Conservation (phyloP, 495 filamentous ascomycete genomes). For the Penicillium ucsense region DNA sequence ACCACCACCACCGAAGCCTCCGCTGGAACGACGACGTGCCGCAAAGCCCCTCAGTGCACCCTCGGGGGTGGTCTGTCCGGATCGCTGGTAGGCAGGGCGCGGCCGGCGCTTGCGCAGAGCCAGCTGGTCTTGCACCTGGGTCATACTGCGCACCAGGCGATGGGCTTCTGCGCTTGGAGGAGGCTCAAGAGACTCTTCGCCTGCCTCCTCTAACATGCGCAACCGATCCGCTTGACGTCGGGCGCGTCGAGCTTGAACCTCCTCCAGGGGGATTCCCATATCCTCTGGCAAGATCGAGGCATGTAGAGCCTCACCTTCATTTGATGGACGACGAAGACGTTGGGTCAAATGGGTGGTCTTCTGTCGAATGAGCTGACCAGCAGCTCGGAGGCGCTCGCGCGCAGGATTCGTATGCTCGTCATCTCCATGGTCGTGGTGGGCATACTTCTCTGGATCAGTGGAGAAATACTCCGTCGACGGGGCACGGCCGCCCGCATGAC, state of each 20-base stretch:
- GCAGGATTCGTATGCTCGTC: conserved; percentile 12
- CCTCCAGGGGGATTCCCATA: conserved; percentile 16
- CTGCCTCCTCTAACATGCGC: conserved; percentile 7
- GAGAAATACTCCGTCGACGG: not conserved
- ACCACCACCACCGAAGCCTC: conserved; percentile 22
- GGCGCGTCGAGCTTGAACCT: conserved; percentile 14
- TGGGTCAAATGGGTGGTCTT: conserved; percentile 26
- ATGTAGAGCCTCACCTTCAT: conserved; percentile 30
- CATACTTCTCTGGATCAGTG: conserved; percentile 9
- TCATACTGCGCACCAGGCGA: conserved; percentile 34
- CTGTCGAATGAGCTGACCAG: conserved; percentile 27
- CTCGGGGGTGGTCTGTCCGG: conserved; percentile 32
- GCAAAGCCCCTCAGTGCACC: conserved; percentile 19
- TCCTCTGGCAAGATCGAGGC: conserved; percentile 27
- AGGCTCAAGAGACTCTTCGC: conserved; percentile 13
- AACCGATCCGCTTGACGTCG: conserved; percentile 13
- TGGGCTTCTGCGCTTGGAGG: conserved; percentile 31
- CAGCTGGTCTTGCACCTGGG: conserved; percentile 15
- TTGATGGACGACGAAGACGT: conserved; percentile 28
- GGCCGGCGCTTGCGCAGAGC: conserved; percentile 22
- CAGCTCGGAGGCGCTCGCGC: conserved; percentile 21
- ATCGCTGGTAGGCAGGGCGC: conserved; percentile 26
- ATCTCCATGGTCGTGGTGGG: not conserved
- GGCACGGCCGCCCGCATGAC: conserved; percentile 4
- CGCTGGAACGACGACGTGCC: conserved; percentile 18